A percentile compares a stretch with the other conserved stretches of the same genome.
phyloP scores from a whole-genome alignment of 2,329 filamentous ascomycete genomes.

The Alternaria longipes region DNA sequence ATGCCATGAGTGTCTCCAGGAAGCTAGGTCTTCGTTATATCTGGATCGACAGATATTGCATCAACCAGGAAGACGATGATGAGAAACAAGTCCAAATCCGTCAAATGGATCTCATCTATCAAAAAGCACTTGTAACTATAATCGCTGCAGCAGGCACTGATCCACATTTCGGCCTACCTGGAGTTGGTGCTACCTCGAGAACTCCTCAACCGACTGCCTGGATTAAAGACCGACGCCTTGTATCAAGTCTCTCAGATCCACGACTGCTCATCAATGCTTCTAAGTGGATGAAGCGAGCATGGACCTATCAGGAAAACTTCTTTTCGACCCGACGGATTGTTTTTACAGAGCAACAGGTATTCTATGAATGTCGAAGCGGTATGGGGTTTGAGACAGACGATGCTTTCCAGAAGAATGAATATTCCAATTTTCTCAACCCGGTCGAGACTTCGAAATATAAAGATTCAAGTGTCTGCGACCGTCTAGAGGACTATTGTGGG shows the following conservation, averaged over 20 bases:
- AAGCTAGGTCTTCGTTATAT: neutral
- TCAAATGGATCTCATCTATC: neutral
- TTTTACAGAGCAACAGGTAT: neutral
- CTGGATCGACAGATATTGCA: neutral
- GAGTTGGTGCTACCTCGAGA: neutral
- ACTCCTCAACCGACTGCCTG: neutral
- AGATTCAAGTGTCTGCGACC: no score
- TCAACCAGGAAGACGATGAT: neutral
- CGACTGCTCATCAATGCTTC: neutral
- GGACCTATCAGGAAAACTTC: neutral
- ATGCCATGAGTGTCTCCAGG: neutral
- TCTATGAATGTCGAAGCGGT: neutral
- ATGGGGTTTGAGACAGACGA: no score
- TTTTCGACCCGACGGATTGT: neutral
- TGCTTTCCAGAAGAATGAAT: no score
- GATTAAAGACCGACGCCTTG: neutral
- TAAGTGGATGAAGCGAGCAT: neutral
- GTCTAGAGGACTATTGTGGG: rapidly evolving
- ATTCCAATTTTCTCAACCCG: no score
- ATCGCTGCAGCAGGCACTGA: neutral
- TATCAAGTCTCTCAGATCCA: neutral
- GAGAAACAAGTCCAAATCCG: neutral
- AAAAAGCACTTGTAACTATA: neutral
- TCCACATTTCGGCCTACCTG: neutral
- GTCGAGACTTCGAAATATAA: no score